These are phyloP conservation scores for Trichoderma oligosporum DNA, from an alignment of 2,329 filamentous ascomycete species.

Conservation along the genomic window DNA sequence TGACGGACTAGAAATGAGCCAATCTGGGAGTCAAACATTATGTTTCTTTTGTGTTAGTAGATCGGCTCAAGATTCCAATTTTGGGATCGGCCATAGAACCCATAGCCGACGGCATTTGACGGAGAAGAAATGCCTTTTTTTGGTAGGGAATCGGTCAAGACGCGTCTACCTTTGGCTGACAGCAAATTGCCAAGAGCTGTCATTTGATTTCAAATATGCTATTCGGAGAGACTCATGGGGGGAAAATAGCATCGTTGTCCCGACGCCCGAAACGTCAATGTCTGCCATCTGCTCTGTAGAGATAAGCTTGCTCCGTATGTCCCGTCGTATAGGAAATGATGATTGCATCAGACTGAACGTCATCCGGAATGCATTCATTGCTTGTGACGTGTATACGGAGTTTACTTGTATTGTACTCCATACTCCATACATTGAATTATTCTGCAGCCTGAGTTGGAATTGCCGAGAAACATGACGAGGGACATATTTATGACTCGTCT, in stretches of 20 bases:
- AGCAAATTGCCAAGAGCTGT: too few relatives aligned
- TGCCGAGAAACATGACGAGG: background rate
- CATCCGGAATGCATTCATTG: background rate
- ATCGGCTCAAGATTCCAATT: too few relatives aligned
- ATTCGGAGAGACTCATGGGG: background rate
- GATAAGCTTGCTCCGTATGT: background rate
- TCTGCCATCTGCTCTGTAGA: background rate
- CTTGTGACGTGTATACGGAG: background rate
- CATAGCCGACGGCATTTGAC: too few relatives aligned
- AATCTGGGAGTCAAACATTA: background rate
- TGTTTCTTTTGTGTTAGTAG: too few relatives aligned
- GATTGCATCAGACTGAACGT: background rate
- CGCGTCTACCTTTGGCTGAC: too few relatives aligned
- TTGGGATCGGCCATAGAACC: too few relatives aligned
- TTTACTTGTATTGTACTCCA: too few relatives aligned
- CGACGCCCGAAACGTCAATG: background rate
- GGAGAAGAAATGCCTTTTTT: too few relatives aligned
- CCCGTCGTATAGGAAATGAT: background rate
- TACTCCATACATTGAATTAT: too few relatives aligned
- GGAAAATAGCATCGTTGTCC: background rate
- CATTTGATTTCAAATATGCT: background rate
- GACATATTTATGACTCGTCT: slow-evolving; percentile 7
- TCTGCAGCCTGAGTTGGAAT: background rate
- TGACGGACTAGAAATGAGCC: background rate
- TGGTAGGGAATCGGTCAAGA: too few relatives aligned